These are phyloP conservation scores for Lactarius quietus DNA, from an alignment of 768 basidiomycete genomes.

Conservation along the genomic window DNA sequence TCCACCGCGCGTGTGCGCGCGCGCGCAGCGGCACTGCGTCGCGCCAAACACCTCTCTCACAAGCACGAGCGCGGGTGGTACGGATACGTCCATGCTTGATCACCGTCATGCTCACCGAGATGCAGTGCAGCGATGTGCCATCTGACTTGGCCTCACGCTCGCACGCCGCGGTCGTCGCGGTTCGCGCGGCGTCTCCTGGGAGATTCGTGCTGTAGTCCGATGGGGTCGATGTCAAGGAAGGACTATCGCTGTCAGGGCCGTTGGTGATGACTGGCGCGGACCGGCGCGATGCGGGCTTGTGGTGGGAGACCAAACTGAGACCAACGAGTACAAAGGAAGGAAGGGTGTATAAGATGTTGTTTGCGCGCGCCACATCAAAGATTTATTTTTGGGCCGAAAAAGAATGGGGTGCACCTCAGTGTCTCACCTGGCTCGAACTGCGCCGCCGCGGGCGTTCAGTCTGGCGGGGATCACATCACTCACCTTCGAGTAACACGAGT, in stretches of 20 bases:
- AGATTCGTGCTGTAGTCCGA: too few species aligned
- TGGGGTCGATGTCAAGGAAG: conserved; percentile 16
- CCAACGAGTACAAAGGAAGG: conserved; percentile 57
- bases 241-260: conserved; percentile 8
- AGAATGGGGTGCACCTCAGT: neutral
- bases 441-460: too few species aligned
- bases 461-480: conserved; percentile 16
- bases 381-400: conserved; percentile 25
- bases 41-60: too few species aligned
- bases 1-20: too few species aligned
- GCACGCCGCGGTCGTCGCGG: conserved; percentile 7
- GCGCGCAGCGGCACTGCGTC: too few species aligned
- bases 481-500: conserved; percentile 77
- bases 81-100: too few species aligned
- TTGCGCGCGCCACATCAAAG: conserved; percentile 41
- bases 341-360: conserved; percentile 46
- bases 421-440: neutral
- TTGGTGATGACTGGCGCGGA: conserved; percentile 34
- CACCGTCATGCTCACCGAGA: conserved; percentile 59
- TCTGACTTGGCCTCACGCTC: conserved; percentile 44
- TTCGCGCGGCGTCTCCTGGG: neutral
- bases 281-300: conserved; percentile 34
- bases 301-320: conserved; percentile 58
- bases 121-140: conserved; percentile 56
- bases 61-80: too few species aligned